Conservation (phyloP, 2,329 filamentous ascomycete genomes). For the Xylariaceae sp. region DNA sequence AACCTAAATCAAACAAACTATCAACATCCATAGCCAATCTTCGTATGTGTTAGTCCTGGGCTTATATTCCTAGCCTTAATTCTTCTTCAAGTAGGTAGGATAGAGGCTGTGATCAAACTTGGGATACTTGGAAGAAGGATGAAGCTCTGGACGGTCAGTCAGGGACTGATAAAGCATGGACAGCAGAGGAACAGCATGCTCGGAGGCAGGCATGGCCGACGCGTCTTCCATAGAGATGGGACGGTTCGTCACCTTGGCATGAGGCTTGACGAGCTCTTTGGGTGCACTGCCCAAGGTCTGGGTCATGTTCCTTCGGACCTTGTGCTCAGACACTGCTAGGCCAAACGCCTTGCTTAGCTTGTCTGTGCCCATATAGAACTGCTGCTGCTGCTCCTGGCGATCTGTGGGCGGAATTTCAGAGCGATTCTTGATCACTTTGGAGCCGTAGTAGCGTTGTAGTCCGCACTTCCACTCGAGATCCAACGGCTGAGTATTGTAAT, state of each 20-base stretch:
- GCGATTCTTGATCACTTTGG: slow-evolving; percentile 15
- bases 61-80: slow-evolving; percentile 7
- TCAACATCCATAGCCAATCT: slow-evolving; percentile 7
- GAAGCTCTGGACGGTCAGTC: slow-evolving; percentile 17
- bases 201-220: slow-evolving; percentile 34
- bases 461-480: slow-evolving; percentile 24
- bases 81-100: slow-evolving; percentile 10
- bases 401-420: slow-evolving; percentile 23
- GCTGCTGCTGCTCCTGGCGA: slow-evolving; percentile 28
- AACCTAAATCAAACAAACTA: slow-evolving; percentile 10
- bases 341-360: slow-evolving; percentile 33
- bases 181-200: slow-evolving; percentile 41
- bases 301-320: slow-evolving; percentile 23
- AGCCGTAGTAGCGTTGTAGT: slow-evolving; percentile 11
- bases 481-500: slow-evolving; percentile 12
- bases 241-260: slow-evolving; percentile 22
- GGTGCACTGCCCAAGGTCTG: slow-evolving; percentile 36
- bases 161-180: slow-evolving; percentile 36
- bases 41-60: slow-evolving; percentile 4
- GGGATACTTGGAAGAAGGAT: slow-evolving; percentile 13
- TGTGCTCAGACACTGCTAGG: slow-evolving; percentile 30
- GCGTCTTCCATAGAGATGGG: slow-evolving; percentile 36
- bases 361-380: slow-evolving; percentile 39
- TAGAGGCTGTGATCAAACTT: slow-evolving; percentile 13
- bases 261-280: slow-evolving; percentile 30